These are phyloP conservation scores for Pseudodiploospora longispora DNA, from an alignment of 2,329 filamentous ascomycete species.

Conservation along the genomic window DNA sequence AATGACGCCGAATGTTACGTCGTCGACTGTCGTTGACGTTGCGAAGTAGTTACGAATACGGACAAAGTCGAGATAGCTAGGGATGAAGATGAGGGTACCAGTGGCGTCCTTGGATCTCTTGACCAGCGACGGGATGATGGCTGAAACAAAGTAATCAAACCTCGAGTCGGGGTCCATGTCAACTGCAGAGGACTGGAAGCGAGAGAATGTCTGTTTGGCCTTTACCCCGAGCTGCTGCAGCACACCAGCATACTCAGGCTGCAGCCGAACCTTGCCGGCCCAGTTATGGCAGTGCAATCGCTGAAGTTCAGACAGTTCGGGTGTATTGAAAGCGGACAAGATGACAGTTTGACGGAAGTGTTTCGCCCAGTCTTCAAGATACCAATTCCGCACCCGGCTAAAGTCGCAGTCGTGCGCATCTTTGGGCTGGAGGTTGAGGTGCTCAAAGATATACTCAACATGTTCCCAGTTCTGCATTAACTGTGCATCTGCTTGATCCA, in stretches of 20 bases:
- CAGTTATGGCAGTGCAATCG: constrained; percentile 71
- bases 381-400: constrained; percentile 81
- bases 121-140: constrained; percentile 67
- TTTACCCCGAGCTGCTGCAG: constrained; percentile 66
- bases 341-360: constrained; percentile 81
- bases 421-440: constrained; percentile 83
- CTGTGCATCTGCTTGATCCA: constrained; percentile 88
- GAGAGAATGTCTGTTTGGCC: constrained; percentile 80
- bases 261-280: constrained; percentile 69
- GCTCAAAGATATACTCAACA: constrained; percentile 81
- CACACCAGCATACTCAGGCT: constrained; percentile 58
- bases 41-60: constrained; percentile 88
- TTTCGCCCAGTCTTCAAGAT: constrained; percentile 77
- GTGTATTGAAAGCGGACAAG: constrained; percentile 74
- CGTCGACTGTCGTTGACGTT: constrained; percentile 50
- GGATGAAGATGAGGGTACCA: constrained; percentile 82
- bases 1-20: constrained; percentile 61
- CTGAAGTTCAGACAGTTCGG: constrained; percentile 76
- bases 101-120: constrained; percentile 55
- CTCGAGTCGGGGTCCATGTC: constrained; percentile 74
- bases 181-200: constrained; percentile 66
- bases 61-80: constrained; percentile 91
- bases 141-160: constrained; percentile 83
- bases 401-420: constrained; percentile 92
- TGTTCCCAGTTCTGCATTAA: constrained; percentile 99